These are phyloP conservation scores for Diacronema lutheri DNA, from an alignment of 78 protist genomes.

Conservation along the genomic window DNA sequence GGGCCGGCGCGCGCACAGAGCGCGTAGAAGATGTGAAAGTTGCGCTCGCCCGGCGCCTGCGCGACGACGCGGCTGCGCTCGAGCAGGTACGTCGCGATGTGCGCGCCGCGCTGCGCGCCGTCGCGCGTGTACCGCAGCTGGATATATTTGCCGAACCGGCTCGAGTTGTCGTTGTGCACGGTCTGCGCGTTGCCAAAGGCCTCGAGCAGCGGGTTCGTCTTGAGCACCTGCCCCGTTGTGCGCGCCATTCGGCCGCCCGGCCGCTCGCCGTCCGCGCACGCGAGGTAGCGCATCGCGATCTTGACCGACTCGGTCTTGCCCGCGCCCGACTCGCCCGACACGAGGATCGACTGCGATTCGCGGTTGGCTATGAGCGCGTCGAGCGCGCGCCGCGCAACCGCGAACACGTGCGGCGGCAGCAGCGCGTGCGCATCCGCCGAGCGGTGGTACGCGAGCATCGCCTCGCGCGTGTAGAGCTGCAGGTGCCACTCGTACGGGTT, in stretches of 20 bases:
- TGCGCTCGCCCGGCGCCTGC: slow-evolving; percentile 50
- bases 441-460: background rate
- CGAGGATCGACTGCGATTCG: slow-evolving; percentile 2
- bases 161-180: slow-evolving; percentile 30
- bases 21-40: slow-evolving; percentile 51
- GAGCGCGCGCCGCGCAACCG: background rate
- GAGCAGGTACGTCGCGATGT: slow-evolving; percentile 50
- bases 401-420: background rate
- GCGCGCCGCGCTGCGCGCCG: slow-evolving; percentile 20
- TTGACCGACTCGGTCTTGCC: slow-evolving; percentile 89
- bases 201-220: slow-evolving; percentile 64
- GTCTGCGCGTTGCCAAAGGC: slow-evolving; percentile 69
- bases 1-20: background rate
- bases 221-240: slow-evolving; percentile 34
- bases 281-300: slow-evolving; percentile 70
- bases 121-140: background rate
- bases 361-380: background rate
- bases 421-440: background rate
- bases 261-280: background rate
- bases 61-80: slow-evolving; percentile 59
- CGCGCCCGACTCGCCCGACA: slow-evolving; percentile 90
- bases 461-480: background rate
- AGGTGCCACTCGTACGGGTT: background rate
- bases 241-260: background rate
- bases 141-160: slow-evolving; percentile 25